Conservation (phyloP, 2,329 filamentous ascomycete genomes). For the Rachicladosporium sp. region DNA sequence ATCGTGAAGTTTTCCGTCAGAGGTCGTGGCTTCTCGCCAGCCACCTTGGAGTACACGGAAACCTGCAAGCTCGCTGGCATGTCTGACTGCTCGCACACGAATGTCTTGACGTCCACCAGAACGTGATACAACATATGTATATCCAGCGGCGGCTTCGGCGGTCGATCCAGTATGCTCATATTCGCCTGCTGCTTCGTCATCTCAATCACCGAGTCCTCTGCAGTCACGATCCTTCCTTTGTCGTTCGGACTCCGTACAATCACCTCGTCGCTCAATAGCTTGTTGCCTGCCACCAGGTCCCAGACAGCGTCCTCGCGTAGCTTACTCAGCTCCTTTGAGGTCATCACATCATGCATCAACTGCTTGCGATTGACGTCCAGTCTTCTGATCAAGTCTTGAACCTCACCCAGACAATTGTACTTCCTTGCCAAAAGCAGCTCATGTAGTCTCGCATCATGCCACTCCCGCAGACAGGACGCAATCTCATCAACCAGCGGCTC, state of each 20-base stretch:
- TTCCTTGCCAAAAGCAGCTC: conserved; percentile 73
- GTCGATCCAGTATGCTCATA: conserved; percentile 84
- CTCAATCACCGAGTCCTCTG: conserved; percentile 84
- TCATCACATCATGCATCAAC: conserved; percentile 87
- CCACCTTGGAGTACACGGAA: conserved; percentile 61
- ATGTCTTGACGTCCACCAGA: conserved; percentile 70
- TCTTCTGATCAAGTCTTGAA: conserved; percentile 68
- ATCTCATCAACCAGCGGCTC: conserved; percentile 97
- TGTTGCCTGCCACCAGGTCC: conserved; percentile 90
- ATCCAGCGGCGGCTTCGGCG: conserved; percentile 56
- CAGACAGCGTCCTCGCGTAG: conserved; percentile 86
- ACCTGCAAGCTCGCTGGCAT: conserved; percentile 65
- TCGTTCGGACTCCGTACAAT: conserved; percentile 84
- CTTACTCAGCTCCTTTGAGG: conserved; percentile 64
- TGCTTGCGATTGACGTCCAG: conserved; percentile 78
- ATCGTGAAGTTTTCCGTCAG: conserved; percentile 77
- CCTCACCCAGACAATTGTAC: conserved; percentile 68
- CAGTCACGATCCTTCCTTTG: conserved; percentile 74
- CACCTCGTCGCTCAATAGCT: conserved; percentile 82
- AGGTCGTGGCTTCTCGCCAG: conserved; percentile 49
- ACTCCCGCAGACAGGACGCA: conserved; percentile 88
- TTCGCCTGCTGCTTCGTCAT: conserved; percentile 83
- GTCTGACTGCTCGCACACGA: conserved; percentile 63
- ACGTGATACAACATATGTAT: conserved; percentile 68
- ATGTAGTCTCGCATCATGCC: conserved; percentile 95